Base-by-base conservation (phyloP, 306 rosid genomes). In the Vachellia pachyceras region DNA sequence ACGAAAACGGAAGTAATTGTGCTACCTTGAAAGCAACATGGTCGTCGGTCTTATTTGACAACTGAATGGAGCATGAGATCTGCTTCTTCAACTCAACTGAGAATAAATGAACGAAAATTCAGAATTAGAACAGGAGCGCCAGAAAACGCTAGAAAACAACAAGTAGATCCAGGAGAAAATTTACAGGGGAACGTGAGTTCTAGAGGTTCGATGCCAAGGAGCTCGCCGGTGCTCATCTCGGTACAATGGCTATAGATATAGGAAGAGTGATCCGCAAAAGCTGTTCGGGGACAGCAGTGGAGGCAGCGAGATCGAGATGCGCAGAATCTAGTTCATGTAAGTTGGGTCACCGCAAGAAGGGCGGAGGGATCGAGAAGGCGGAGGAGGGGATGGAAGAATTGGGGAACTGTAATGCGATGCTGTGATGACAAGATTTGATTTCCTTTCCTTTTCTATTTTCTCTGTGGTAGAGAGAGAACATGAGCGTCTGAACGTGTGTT, bases 71-170 rank as follows among this genome's bases (percentile, higher is more conserved):
- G 82, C 96, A 95, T 18, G 97, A 91, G 95, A 95, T 95, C 99
- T 93, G 98, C 92, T 90, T 95, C 96, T 86, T 95, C 85, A 95
- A 84, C 89, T 95, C 98, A 86, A 95, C 99, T 95, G 36, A 82
- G 57, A 73, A 35, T 0, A 50, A 36, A 17, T 1, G 5, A 25
- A 39, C 11, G 18, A 25, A 20, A 76, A 47, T 14, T 22, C 10
- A 29, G 64, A 67, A 69, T n/a, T 1, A 77, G 67, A 69, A 72
- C 1, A 79, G 14, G 69, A 33, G 83, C 3, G 40, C 18, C 15
- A 8, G 39, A 77, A 64, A 88, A 86, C 72, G 82, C 73, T 50
- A 68, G 22, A 78, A 73, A 71, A 85, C 55, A 46, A 60, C 40
- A 63, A 64, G 58, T 58, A 84, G 90, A 87, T 78, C 90, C 61